A percentile compares a stretch with the other conserved stretches of the same genome.
Conservation (phyloP, 192 early-diverging fungal species). For the Rhizoclosmatium globosum region DNA sequence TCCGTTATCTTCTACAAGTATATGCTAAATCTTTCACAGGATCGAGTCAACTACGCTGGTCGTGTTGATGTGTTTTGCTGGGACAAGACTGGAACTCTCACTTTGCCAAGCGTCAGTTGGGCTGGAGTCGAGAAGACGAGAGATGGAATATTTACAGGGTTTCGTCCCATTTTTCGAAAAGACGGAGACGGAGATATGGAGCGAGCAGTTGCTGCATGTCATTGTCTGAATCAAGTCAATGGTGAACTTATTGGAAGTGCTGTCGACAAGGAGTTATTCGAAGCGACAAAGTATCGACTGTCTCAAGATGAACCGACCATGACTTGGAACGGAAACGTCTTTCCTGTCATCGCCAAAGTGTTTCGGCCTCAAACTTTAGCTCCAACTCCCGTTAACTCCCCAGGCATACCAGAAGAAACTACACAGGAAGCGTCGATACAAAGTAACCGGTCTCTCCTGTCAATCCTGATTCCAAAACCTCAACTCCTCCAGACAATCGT, state of each 20-base stretch:
- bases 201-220: slow-evolving; percentile 63
- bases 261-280: slow-evolving; percentile 83
- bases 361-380: not conserved
- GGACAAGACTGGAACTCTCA: slow-evolving; percentile 57
- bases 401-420: not conserved
- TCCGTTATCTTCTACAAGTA: not conserved
- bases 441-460: not conserved
- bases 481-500: not conserved
- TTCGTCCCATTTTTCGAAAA: slow-evolving; percentile 1
- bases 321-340: slow-evolving; percentile 31
- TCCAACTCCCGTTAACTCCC: not conserved
- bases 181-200: slow-evolving; percentile 39
- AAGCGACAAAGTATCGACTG: slow-evolving; percentile 62
- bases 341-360: slow-evolving; percentile 30
- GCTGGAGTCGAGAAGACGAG: slow-evolving; percentile 23
- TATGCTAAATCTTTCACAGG: not conserved
- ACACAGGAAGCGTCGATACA: not conserved
- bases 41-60: slow-evolving; percentile 53
- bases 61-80: slow-evolving; percentile 56
- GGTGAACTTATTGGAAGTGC: slow-evolving; percentile 74
- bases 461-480: slow-evolving; percentile 10
- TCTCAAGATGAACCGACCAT: slow-evolving; percentile 23
- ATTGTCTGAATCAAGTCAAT: slow-evolving; percentile 66
- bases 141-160: slow-evolving; percentile 6
- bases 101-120: slow-evolving; percentile 13